Evolutionary conservation across 2,329 filamentous ascomycete genomes (phyloP).

Genomic region (Curvularia sp.): DNA sequence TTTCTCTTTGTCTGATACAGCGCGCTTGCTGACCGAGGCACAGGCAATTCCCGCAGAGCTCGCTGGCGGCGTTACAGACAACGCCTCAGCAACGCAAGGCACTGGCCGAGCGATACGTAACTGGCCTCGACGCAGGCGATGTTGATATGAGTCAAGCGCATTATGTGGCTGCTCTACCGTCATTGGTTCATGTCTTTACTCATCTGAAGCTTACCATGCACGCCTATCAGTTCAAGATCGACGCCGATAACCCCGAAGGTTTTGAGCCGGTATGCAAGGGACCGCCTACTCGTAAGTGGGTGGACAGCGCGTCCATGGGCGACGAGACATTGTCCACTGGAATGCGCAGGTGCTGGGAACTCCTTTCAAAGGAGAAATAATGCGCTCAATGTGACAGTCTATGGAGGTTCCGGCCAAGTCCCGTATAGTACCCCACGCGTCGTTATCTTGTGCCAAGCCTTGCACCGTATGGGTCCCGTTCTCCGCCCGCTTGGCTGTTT

Average conservation of each 20-base stretch:
- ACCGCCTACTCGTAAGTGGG: slow-evolving; percentile 42
- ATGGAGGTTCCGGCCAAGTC: not conserved
- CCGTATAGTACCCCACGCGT: slow-evolving; percentile 24
- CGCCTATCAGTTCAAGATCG: slow-evolving; percentile 35
- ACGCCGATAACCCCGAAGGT: slow-evolving; percentile 22
- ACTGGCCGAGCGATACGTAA: slow-evolving; percentile 32
- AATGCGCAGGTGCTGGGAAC: slow-evolving; percentile 48
- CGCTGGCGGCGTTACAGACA: slow-evolving; percentile 27
- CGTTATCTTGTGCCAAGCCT: slow-evolving; percentile 45
- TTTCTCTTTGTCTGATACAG: slow-evolving; percentile 4
- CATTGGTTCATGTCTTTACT: slow-evolving; percentile 47
- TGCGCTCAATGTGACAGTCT: not conserved
- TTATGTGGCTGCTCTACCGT: slow-evolving; percentile 32
- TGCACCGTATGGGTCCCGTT: slow-evolving; percentile 28
- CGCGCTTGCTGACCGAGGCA: slow-evolving; percentile 21
- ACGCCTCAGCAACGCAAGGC: slow-evolving; percentile 34
- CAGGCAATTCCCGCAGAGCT: slow-evolving; percentile 46
- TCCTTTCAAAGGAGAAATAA: slow-evolving; percentile 21
- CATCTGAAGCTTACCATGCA: slow-evolving; percentile 49
- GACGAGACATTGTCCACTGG: slow-evolving; percentile 47
- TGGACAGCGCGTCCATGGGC: slow-evolving; percentile 39
- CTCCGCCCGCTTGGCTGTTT: slow-evolving; percentile 29
- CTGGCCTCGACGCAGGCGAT: slow-evolving; percentile 23
- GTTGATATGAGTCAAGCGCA: slow-evolving; percentile 26
- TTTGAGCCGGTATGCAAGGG: slow-evolving; percentile 21